phyloP scores from a whole-genome alignment of 2,329 filamentous ascomycete species.

The Neocucurbitaria cava region DNA sequence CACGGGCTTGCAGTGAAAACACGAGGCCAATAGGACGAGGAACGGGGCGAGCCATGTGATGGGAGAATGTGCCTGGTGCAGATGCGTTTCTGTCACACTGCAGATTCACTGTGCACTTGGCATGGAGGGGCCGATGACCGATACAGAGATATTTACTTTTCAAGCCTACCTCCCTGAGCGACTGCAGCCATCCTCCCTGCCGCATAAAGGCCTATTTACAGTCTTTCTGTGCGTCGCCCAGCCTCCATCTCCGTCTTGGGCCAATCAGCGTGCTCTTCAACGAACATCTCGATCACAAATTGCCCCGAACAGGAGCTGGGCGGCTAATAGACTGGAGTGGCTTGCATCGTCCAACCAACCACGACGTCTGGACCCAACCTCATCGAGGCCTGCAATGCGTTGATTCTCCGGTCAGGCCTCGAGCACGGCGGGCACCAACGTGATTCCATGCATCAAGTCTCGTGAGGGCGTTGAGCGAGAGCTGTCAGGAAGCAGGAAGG shows the following conservation, averaged over 20 bases:
- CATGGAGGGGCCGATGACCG: slow-evolving; percentile 17
- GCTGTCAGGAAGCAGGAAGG: slow-evolving; percentile 19
- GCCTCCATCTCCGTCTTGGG: slow-evolving; percentile 6
- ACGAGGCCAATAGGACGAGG: slow-evolving; percentile 31
- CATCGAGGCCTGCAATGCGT: slow-evolving; percentile 6
- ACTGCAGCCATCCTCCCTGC: slow-evolving; percentile 30
- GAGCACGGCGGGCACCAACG: slow-evolving; percentile 22
- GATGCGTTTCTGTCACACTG: slow-evolving; percentile 41
- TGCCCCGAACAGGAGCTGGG: slow-evolving; percentile 37
- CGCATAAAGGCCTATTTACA: slow-evolving; percentile 43
- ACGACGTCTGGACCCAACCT: slow-evolving; percentile 22
- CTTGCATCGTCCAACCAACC: slow-evolving; percentile 35
- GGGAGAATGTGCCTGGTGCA: slow-evolving; percentile 30
- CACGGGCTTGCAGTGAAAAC: slow-evolving; percentile 38
- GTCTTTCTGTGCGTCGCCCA: slow-evolving; percentile 27
- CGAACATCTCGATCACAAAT: slow-evolving; percentile 35
- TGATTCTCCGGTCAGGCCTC: slow-evolving; percentile 16
- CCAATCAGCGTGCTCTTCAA: slow-evolving; percentile 26
- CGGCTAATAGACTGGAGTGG: slow-evolving; percentile 42
- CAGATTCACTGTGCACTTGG: slow-evolving; percentile 25
- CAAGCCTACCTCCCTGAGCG: slow-evolving; percentile 12
- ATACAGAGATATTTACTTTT: slow-evolving; percentile 25
- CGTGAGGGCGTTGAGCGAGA: slow-evolving; percentile 12
- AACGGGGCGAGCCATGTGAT: slow-evolving; percentile 35
- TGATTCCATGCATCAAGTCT: slow-evolving; percentile 35